Evolutionary conservation across 2,329 filamentous ascomycete genomes (phyloP).

Genomic region (Talaromyces amestolkiae): DNA sequence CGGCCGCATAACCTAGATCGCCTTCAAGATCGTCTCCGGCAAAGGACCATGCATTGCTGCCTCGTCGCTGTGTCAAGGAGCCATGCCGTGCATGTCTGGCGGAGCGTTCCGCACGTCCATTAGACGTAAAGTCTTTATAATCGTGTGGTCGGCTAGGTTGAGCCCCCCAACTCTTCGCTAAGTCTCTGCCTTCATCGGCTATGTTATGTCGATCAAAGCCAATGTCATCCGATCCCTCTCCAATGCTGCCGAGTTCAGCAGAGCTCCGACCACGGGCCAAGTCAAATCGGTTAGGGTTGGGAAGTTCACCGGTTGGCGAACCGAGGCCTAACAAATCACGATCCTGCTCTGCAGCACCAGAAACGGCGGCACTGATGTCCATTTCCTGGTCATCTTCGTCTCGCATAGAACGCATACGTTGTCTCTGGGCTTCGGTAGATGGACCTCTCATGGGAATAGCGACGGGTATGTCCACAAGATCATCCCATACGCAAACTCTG

Average conservation of each 20-base stretch:
- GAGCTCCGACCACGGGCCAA: constrained; percentile 49
- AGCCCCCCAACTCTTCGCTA: constrained; percentile 39
- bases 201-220: constrained; percentile 28
- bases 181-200: constrained; percentile 33
- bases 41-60: constrained; percentile 46
- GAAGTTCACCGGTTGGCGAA: constrained; percentile 58
- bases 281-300: constrained; percentile 74
- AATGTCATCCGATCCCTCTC: constrained; percentile 33
- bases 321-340: constrained; percentile 69
- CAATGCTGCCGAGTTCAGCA: constrained; percentile 33
- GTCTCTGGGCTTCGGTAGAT: constrained; percentile 77
- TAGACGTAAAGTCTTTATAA: constrained; percentile 23
- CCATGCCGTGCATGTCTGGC: constrained; percentile 29
- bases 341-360: constrained; percentile 53
- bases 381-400: constrained; percentile 71
- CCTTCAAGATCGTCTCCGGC: constrained; percentile 80
- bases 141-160: constrained; percentile 25
- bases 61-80: constrained; percentile 43
- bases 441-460: constrained; percentile 85
- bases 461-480: constrained; percentile 91
- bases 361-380: constrained; percentile 75
- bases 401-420: constrained; percentile 53
- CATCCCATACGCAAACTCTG: constrained; percentile 96
- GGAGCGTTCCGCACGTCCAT: constrained; percentile 22
- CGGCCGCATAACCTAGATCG: constrained; percentile 90